Percentiles rank a stretch among this genome's conserved stretches.
Evolutionary conservation across 1,284 basidiomycete species (phyloP).

Genomic region (Amylostereum areolatum): DNA sequence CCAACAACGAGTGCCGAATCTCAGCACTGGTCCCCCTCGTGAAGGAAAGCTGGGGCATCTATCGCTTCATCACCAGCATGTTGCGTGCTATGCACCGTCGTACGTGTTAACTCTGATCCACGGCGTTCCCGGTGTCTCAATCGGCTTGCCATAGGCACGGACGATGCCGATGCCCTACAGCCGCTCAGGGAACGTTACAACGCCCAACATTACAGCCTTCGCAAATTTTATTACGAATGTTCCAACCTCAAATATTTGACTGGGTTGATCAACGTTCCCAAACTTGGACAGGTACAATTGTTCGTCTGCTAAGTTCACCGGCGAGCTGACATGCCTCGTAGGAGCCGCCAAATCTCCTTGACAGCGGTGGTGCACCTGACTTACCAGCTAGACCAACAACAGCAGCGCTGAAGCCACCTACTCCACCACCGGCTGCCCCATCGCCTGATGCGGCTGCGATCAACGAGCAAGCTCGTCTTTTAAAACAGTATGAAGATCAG

Average conservation of each 20-base stretch:
- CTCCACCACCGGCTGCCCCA: constrained; percentile 60
- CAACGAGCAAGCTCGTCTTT: constrained; percentile 89
- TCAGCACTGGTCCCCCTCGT: constrained; percentile 90
- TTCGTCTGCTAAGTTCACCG: constrained; percentile 1
- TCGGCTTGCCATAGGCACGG: constrained; percentile 57
- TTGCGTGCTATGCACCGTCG: constrained; percentile 90
- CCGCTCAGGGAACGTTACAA: constrained; percentile 82
- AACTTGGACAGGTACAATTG: constrained; percentile 72
- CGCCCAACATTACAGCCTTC: constrained; percentile 83
- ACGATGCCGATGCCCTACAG: constrained; percentile 80
- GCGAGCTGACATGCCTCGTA: constrained; percentile 23
- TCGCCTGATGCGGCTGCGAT: constrained; percentile 74
- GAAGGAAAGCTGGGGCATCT: constrained; percentile 97
- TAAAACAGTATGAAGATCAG: constrained; percentile 96
- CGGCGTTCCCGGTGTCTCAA: background rate
- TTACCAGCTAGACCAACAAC: constrained; percentile 83
- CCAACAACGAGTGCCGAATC: constrained; percentile 94
- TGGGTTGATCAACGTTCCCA: constrained; percentile 93
- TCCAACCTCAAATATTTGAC: constrained; percentile 96
- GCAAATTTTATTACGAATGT: constrained; percentile 97
- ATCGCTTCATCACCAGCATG: constrained; percentile 97
- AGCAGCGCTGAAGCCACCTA: constrained; percentile 41
- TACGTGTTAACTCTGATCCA: constrained; percentile 31
- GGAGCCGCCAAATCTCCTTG: constrained; percentile 92
- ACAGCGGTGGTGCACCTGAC: constrained; percentile 79